These are phyloP conservation scores for Liquidambar formosana DNA, from an alignment of 164 flowering plant genomes.

Conservation along the genomic window DNA sequence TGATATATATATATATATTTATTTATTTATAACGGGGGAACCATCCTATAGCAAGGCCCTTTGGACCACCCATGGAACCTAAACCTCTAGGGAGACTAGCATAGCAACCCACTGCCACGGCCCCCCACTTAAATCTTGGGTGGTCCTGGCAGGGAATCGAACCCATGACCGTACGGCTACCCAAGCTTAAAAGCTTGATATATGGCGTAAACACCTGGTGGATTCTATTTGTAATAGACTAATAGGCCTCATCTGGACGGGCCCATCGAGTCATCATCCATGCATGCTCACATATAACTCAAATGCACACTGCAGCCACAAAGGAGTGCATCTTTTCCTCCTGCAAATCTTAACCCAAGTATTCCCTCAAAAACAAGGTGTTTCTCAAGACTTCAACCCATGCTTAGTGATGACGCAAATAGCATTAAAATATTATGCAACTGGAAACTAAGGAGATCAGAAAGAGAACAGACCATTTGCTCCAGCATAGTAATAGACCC, in stretches of 20 bases:
- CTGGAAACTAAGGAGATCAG: background rate
- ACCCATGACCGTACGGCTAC: too few species aligned
- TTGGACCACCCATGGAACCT: too few species aligned
- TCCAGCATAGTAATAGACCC: conserved; percentile 86
- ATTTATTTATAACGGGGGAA: too few species aligned
- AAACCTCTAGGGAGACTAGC: too few species aligned
- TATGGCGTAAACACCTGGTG: too few species aligned
- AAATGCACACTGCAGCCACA: background rate
- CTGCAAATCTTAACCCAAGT: background rate
- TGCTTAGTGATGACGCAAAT: background rate
- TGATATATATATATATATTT: too few species aligned
- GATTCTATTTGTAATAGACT: background rate
- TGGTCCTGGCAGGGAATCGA: too few species aligned
- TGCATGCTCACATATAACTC: background rate
- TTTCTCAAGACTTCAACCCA: background rate
- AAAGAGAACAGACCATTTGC: conserved; percentile 73
- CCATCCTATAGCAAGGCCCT: too few species aligned
- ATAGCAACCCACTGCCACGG: too few species aligned
- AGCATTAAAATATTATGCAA: conserved; percentile 3
- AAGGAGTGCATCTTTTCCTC: background rate
- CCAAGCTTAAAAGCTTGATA: too few species aligned
- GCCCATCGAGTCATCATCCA: background rate
- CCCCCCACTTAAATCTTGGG: too few species aligned
- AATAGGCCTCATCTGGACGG: background rate
- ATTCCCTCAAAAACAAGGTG: background rate